Conservation (phyloP, 306 rosid genomes). For the barrel medic (Medicago truncatula) region MtrunA17r5.0-ANR NC_053044.1:44140501-44141000, state of each 20-base stretch:
- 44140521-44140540: conserved; percentile 73
- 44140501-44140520: conserved; percentile 64
- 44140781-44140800: conserved; percentile 80
- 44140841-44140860: background rate
- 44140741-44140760: conserved; percentile 90
- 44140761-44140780: conserved; percentile 71
- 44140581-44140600: conserved; percentile 53
- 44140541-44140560: conserved; percentile 78
- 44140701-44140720: conserved; percentile 82
- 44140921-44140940: no score
- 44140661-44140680: conserved; percentile 72
- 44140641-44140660: conserved; percentile 66
- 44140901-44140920: no score
- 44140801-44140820: background rate
- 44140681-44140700: conserved; percentile 77
- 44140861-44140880: background rate
- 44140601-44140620: conserved; percentile 46
- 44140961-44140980: no score
- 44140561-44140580: conserved; percentile 79
- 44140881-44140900: no score
- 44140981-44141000: no score
- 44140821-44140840: background rate
- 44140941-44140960: no score
- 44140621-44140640: conserved; percentile 69
- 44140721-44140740: conserved; percentile 84